Evolutionary conservation across 1,284 basidiomycete species (phyloP), one percentile per base, ranked within the genome.

Genomic region (Puccinia horiana): DNA sequence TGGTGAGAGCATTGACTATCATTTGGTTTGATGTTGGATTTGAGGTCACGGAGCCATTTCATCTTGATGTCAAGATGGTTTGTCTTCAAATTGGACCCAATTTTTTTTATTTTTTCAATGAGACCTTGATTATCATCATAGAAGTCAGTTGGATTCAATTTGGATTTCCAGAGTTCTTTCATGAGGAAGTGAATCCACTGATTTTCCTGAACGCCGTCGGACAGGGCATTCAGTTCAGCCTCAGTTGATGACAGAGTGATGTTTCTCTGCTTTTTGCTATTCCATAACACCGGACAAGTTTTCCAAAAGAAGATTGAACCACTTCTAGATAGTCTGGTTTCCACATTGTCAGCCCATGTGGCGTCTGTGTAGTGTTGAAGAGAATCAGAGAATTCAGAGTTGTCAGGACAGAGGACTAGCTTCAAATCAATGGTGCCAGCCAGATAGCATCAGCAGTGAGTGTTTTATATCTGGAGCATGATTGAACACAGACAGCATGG

Each of bases 51-150:
- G 6, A 73, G 18, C 3, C 12, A 11, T 35, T 73, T 42, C 4
- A 73, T 35, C 23, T 73, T 42, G n/a, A 74, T 52, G 20, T 73
- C 70, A 3, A 73, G 12, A 52, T 73, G 70, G 9, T 73, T 73
- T 26, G 56, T 58, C 14, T 58, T 58, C 1, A n/a, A 58, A 32
- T 52, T 52, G 4, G 49, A 52, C 11, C 49, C 49, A 20, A 52
- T 35, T 9, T 63, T 3, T 18, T 35, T 35, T 1, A 63, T 9
- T n/a, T 63, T 63, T 37, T 63, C 32, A 3, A 63, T 11, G n/a
- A 56, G 12, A 4, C 72, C 52, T 70, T 70, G 44, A 12, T 44
- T 70, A 49, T 74, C 32, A 35, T 54, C 14, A n/a, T 32, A 12
- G 26, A 47, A 70, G 5, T 44, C 23, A 14, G 67, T 52, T 29